Evolutionary conservation across 2,329 filamentous ascomycete genomes (phyloP).

Genomic region (Penicillium sp.): DNA sequence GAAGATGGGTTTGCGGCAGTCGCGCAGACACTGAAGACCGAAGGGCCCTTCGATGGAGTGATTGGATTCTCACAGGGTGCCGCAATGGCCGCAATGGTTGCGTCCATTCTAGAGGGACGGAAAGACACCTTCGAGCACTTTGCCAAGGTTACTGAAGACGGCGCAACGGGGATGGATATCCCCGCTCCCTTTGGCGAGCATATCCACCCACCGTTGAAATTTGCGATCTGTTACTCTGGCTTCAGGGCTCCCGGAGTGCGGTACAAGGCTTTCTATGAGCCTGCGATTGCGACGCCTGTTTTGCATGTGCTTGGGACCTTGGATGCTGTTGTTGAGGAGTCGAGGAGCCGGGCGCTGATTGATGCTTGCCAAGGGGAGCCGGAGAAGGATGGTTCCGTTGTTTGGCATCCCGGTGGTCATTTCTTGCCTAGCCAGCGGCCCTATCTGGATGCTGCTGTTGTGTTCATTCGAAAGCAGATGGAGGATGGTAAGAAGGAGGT

Average conservation of each 20-base stretch:
- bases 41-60: constrained; percentile 74
- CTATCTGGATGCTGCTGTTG: constrained; percentile 74
- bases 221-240: constrained; percentile 75
- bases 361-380: constrained; percentile 63
- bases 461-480: constrained; percentile 65
- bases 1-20: constrained; percentile 68
- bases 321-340: constrained; percentile 86
- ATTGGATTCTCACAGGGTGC: constrained; percentile 83
- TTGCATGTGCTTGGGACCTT: constrained; percentile 81
- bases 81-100: constrained; percentile 70
- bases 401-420: constrained; percentile 85
- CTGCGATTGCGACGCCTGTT: constrained; percentile 73
- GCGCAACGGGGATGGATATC: constrained; percentile 49
- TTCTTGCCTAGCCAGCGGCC: constrained; percentile 83
- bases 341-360: constrained; percentile 66
- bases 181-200: constrained; percentile 51
- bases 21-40: constrained; percentile 61
- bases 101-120: constrained; percentile 66
- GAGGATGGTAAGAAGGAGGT: constrained; percentile 37
- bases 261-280: constrained; percentile 70
- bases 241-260: constrained; percentile 66
- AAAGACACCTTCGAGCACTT: constrained; percentile 53
- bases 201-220: constrained; percentile 60
- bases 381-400: constrained; percentile 53
- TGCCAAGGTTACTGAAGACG: constrained; percentile 14